These are phyloP conservation scores for Triticum aestivum DNA, from an alignment of 176 grass and related monocot genomes.

Conservation along the genomic window IWGSC_CS_RefSeq_v2.1 NC_057806.1:6015361-6015860, in stretches of 20 bases:
- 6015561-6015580: neutral
- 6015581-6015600: conserved; percentile 82
- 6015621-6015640: conserved; percentile 89
- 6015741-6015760: conserved; percentile 50
- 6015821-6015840: conserved; percentile 89
- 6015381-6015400: neutral
- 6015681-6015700: conserved; percentile 99
- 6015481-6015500: conserved; percentile 71
- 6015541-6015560: neutral
- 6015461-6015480: conserved; percentile 98
- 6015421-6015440: conserved; percentile 89
- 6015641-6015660: conserved; percentile 92
- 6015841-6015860: conserved; percentile 90
- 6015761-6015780: conserved; percentile 65
- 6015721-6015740: conserved; percentile 87
- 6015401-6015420: conserved; percentile 6
- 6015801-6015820: conserved; percentile 78
- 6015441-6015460: conserved; percentile 94
- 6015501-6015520: conserved; percentile 16
- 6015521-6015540: neutral
- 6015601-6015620: conserved; percentile 98
- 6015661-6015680: conserved; percentile 88
- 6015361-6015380: neutral
- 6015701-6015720: conserved; percentile 77
- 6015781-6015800: conserved; percentile 81